phyloP scores from a whole-genome alignment of 805 yeast species.

The Kodamaea restingae region DNA sequence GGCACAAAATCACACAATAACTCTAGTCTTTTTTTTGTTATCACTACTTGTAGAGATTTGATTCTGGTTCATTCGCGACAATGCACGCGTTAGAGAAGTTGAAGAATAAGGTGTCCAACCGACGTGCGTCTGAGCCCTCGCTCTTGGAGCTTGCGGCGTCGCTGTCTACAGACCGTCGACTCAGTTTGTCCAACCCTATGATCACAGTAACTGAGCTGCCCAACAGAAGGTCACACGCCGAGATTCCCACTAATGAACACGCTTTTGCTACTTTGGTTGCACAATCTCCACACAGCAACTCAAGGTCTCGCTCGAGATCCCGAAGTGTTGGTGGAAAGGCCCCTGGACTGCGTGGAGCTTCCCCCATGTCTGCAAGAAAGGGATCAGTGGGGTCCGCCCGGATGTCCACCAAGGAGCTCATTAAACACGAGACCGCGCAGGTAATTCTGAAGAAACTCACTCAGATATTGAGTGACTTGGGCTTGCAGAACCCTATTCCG shows the following conservation, averaged over 20 bases:
- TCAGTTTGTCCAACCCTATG: constrained; percentile 20
- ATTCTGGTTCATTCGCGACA: not conserved
- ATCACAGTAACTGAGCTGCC: constrained; percentile 17
- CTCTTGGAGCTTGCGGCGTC: constrained; percentile 17
- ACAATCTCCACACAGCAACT: constrained; percentile 7
- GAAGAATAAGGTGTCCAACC: constrained; percentile 23
- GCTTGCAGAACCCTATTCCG: constrained; percentile 38
- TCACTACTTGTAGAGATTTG: not conserved
- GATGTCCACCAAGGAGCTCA: constrained; percentile 29
- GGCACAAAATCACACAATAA: no score
- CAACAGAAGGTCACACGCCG: not conserved
- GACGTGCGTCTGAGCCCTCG: constrained; percentile 25
- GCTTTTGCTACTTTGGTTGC: constrained; percentile 2
- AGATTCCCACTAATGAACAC: constrained; percentile 1
- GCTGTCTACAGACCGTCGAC: constrained; percentile 15
- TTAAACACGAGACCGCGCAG: constrained; percentile 36
- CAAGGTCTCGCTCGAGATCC: constrained; percentile 12
- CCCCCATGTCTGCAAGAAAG: not conserved
- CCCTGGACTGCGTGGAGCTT: not conserved
- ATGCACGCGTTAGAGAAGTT: constrained; percentile 22
- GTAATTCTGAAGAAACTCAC: constrained; percentile 33
- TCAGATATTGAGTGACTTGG: constrained; percentile 30
- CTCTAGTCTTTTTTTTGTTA: not conserved
- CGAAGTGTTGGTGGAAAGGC: constrained; percentile 3
- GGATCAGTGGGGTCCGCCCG: not conserved